Conservation (phyloP, 2,329 filamentous ascomycete genomes). For the Clonostachys rosea region DNA sequence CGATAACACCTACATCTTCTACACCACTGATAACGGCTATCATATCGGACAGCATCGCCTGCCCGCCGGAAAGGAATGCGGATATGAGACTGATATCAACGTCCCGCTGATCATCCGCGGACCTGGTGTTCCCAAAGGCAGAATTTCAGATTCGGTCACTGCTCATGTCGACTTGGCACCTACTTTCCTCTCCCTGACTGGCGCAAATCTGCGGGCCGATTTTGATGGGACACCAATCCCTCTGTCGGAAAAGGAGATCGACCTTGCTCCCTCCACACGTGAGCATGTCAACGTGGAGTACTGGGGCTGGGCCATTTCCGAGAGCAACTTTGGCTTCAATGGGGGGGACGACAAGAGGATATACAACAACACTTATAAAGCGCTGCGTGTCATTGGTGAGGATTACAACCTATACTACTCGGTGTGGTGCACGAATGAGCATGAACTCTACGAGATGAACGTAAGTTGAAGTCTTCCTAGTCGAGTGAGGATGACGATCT, state of each 20-base stretch:
- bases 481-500: slow-evolving; percentile 36
- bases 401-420: slow-evolving; percentile 57
- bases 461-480: slow-evolving; percentile 11
- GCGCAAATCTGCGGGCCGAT: slow-evolving; percentile 8
- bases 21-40: slow-evolving; percentile 47
- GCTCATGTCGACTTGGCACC: slow-evolving; percentile 51
- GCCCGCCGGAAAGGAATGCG: slow-evolving; percentile 45
- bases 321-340: slow-evolving; percentile 13
- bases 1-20: slow-evolving; percentile 43
- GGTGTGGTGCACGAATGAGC: slow-evolving; percentile 63
- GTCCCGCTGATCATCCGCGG: slow-evolving; percentile 46
- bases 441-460: slow-evolving; percentile 56
- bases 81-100: slow-evolving; percentile 46
- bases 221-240: slow-evolving; percentile 29
- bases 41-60: slow-evolving; percentile 49
- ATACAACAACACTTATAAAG: slow-evolving; percentile 44
- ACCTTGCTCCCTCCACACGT: slow-evolving; percentile 48
- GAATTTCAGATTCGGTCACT: slow-evolving; percentile 30
- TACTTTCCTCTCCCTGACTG: slow-evolving; percentile 36
- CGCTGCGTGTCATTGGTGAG: slow-evolving; percentile 34
- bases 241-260: slow-evolving; percentile 37
- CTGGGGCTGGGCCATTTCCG: slow-evolving; percentile 35
- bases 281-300: slow-evolving; percentile 51
- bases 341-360: slow-evolving; percentile 36
- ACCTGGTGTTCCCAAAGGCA: slow-evolving; percentile 33